Base-by-base conservation (phyloP, 2,329 filamentous ascomycete genomes). In the Setomelanomma holmii region DNA sequence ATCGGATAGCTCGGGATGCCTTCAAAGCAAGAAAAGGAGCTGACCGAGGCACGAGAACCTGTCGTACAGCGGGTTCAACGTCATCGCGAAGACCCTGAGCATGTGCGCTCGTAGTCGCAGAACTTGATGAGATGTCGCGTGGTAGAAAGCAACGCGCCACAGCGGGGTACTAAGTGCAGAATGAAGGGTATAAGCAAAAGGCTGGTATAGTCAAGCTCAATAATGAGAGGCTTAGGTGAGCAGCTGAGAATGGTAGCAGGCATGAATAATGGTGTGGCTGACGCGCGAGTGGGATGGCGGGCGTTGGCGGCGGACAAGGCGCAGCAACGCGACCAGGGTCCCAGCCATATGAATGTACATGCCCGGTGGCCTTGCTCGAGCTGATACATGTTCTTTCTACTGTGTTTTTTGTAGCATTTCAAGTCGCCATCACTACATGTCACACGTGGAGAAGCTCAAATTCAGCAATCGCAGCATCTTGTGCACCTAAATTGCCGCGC, bases 1-100 rank as follows among this genome's bases (percentile, higher is more conserved):
- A n/a, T 39, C 55, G 55, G 55, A 51, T 49, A 35, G 40, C 21
- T 46, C 55, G 55, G 55, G 34, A 48, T 40, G 43, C 34, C n/a
- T 41, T 48, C 22, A 49, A 42, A 41, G 39, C 45, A 17, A 45
- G 40, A 41, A 40, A 38, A 6, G 21, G 20, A 14, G 40, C n/a
- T 45, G 40, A n/a, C 47, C 49, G 45, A 52, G 35, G 42, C 22
- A 48, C 16, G 39, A 21, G 22, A 24, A 20, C 17, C 14, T 35
- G 38, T 43, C 12, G 38, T 17, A 16, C 33, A 34, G n/a, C 21
- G 19, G 8, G 10, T 30, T 21, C 14, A 19, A 41, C 24, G 40
- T 49, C 16, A 43, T 43, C n/a, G 30, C 19, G n/a, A n/a, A 27
- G 33, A 42, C 11, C 34, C 21, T n/a, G n/a, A 30, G 48, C 40